Percentiles rank a stretch among this genome's conserved stretches.
phyloP scores from a whole-genome alignment of 108 stramenopile genomes.

The Nitzschia palea region DNA sequence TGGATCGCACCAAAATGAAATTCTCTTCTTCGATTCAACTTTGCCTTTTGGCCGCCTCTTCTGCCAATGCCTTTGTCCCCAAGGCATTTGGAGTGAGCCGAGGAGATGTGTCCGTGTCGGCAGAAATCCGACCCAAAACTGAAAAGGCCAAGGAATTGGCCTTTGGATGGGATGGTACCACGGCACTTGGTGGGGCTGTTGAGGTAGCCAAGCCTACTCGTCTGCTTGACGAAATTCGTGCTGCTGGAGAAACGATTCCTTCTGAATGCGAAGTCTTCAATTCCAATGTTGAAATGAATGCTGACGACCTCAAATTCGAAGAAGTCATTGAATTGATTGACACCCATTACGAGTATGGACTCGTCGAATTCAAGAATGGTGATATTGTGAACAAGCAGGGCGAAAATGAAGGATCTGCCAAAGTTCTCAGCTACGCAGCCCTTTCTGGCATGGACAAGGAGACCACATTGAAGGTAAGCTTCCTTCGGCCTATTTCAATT shows the following conservation, averaged over 20 bases:
- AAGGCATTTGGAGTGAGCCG: conserved; percentile 28
- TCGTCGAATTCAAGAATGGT: conserved; percentile 86
- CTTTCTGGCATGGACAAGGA: conserved; percentile 81
- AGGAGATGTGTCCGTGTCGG: conserved; percentile 19
- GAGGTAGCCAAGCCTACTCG: conserved; percentile 72
- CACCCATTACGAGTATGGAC: conserved; percentile 69
- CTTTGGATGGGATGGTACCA: conserved; percentile 85
- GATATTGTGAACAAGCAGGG: conserved; percentile 74
- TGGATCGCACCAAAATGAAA: conserved; percentile 35
- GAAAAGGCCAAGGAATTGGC: conserved; percentile 66
- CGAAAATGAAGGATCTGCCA: conserved; percentile 87
- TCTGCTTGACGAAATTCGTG: conserved; percentile 83
- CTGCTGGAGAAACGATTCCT: conserved; percentile 80
- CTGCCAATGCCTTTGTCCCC: conserved; percentile 27
- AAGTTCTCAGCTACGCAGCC: conserved; percentile 81
- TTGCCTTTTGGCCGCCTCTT: conserved; percentile 13
- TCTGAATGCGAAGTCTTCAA: conserved; percentile 79
- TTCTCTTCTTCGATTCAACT: conserved; percentile 17
- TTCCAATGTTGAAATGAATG: conserved; percentile 82
- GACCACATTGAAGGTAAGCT: conserved; percentile 68
- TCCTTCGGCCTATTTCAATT: too few relatives aligned
- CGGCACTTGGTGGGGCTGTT: conserved; percentile 80
- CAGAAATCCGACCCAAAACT: conserved; percentile 70
- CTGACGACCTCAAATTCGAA: conserved; percentile 71
- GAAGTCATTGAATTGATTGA: conserved; percentile 83